Conservation (phyloP, 2,329 filamentous ascomycete genomes). For the Colletotrichum sp. region DNA sequence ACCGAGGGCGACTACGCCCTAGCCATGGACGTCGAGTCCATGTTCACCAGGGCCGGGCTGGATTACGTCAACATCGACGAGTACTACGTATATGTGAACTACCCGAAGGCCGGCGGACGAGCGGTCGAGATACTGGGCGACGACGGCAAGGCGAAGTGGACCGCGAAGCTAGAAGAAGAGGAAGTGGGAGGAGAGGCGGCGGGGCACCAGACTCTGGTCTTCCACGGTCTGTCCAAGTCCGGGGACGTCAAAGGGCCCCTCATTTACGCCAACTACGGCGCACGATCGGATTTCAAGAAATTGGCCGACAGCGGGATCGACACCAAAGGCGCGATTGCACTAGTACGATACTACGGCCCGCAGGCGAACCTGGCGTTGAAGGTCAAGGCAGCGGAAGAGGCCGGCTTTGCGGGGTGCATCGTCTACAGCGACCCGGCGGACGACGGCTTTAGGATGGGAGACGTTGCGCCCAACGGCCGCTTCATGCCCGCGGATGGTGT, state of each 20-base stretch:
- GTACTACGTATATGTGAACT: conserved; percentile 92
- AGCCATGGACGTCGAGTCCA: conserved; percentile 81
- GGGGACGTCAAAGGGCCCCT: conserved; percentile 87
- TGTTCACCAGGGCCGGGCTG: conserved; percentile 75
- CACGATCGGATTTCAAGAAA: conserved; percentile 78
- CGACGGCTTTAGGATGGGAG: conserved; percentile 78
- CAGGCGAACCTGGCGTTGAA: conserved; percentile 79
- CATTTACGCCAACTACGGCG: conserved; percentile 92
- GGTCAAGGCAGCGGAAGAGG: conserved; percentile 86
- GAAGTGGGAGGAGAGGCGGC: conserved; percentile 66
- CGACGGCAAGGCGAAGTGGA: conserved; percentile 72
- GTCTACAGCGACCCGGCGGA: conserved; percentile 92
- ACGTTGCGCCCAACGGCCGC: conserved; percentile 75
- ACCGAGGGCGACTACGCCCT: conserved; percentile 90
- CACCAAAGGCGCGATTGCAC: conserved; percentile 78
- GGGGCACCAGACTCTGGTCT: conserved; percentile 75
- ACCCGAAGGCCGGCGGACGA: conserved; percentile 78
- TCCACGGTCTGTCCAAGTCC: conserved; percentile 87
- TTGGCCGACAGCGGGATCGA: conserved; percentile 75
- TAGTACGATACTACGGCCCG: conserved; percentile 81
- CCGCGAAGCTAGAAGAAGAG: conserved; percentile 83
- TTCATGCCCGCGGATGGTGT: conserved; percentile 85
- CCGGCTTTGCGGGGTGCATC: conserved; percentile 85
- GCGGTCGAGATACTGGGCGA: conserved; percentile 80
- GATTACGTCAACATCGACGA: conserved; percentile 79